phyloP scores from a whole-genome alignment of 495 filamentous ascomycete genomes.

The Wilcoxina mikolae region DNA sequence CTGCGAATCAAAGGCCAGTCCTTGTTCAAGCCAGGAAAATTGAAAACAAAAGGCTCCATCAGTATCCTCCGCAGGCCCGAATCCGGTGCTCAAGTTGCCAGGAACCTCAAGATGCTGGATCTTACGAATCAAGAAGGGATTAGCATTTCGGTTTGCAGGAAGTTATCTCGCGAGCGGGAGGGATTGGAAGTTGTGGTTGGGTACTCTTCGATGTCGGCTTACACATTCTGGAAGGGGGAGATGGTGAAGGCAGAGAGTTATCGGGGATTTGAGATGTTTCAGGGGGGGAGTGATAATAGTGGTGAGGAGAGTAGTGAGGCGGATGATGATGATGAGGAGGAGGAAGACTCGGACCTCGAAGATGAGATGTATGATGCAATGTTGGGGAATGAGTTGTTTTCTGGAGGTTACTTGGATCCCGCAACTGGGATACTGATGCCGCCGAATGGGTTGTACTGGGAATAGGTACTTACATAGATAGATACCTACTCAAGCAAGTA shows the following conservation, averaged over 20 bases:
- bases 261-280: neutral
- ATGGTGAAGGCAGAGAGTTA: neutral
- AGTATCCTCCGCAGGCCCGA: neutral
- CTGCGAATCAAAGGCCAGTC: neutral
- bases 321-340: neutral
- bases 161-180: neutral
- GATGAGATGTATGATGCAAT: conserved; percentile 3
- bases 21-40: neutral
- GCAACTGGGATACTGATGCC: neutral
- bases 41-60: conserved; percentile 3
- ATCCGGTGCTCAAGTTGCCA: neutral
- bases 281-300: neutral
- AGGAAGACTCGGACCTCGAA: neutral
- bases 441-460: conserved; percentile 2
- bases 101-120: neutral
- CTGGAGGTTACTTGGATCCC: neutral
- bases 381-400: neutral
- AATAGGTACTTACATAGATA: too few species aligned
- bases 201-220: neutral
- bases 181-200: conserved; percentile 1
- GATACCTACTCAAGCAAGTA: too few species aligned
- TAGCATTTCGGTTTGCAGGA: neutral
- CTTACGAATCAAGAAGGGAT: neutral
- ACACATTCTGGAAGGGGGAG: neutral
- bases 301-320: neutral